A percentile compares a stretch with the other conserved stretches of the same genome.
phyloP scores from a whole-genome alignment of 805 yeast genomes.

The Scheffersomyces spartinae region DNA sequence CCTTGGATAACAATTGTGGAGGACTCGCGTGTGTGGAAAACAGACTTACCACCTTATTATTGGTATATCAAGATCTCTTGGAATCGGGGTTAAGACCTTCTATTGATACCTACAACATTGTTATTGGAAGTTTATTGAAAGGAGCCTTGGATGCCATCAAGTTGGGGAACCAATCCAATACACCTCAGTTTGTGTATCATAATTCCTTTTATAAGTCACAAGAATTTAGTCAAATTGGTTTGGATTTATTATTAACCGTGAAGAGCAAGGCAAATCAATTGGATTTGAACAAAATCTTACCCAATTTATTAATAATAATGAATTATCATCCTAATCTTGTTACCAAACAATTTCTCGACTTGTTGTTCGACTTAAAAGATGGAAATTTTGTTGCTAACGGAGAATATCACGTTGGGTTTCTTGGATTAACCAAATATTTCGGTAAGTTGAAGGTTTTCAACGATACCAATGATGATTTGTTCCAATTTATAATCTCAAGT shows the following conservation, averaged over 20 bases:
- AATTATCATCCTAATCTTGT: slow-evolving; percentile 16
- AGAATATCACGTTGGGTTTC: slow-evolving; percentile 23
- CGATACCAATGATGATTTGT: slow-evolving; percentile 8
- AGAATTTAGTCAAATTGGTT: slow-evolving; percentile 31
- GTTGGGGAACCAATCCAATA: slow-evolving; percentile 29
- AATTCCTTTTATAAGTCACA: slow-evolving; percentile 31
- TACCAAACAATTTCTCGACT: slow-evolving; percentile 9
- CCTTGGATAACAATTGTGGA: slow-evolving; percentile 25
- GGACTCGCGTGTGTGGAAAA: slow-evolving; percentile 37
- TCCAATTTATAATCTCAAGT: slow-evolving; percentile 15
- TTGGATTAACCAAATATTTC: slow-evolving; percentile 17
- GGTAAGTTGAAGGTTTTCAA: slow-evolving; percentile 8
- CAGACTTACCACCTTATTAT: slow-evolving; percentile 49
- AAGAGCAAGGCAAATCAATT: slow-evolving; percentile 20
- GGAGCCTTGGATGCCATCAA: slow-evolving; percentile 31
- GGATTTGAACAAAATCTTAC: slow-evolving; percentile 20
- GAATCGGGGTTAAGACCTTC: slow-evolving; percentile 45
- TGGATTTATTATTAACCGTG: slow-evolving; percentile 37
- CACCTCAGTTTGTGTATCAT: slow-evolving; percentile 41
- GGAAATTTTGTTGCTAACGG: slow-evolving; percentile 26
- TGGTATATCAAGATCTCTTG: slow-evolving; percentile 58
- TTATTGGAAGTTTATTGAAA: slow-evolving; percentile 37
- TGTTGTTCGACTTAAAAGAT: slow-evolving; percentile 10
- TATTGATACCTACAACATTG: slow-evolving; percentile 36
- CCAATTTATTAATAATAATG: slow-evolving; percentile 21